phyloP scores from a whole-genome alignment of 306 rosid genomes.

The Inga leiocalycina region DNA sequence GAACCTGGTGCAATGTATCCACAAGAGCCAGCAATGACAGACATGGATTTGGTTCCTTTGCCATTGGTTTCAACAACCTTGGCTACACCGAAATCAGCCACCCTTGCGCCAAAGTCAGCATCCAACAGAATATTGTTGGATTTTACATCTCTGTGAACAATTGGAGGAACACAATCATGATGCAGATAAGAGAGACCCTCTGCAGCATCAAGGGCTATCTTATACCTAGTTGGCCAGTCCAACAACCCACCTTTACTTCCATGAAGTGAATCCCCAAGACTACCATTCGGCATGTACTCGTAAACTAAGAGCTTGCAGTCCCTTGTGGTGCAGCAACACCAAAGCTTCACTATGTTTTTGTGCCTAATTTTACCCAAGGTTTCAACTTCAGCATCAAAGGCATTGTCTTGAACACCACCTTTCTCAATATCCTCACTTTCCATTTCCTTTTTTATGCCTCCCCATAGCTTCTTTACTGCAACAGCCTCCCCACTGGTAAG shows the following conservation, averaged over 20 bases:
- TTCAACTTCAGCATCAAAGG: slow-evolving; percentile 86
- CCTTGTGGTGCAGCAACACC: slow-evolving; percentile 90
- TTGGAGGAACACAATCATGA: slow-evolving; percentile 93
- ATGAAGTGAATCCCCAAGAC: slow-evolving; percentile 89
- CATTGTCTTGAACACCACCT: slow-evolving; percentile 54
- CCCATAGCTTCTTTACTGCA: slow-evolving; percentile 89
- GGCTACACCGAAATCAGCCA: slow-evolving; percentile 94
- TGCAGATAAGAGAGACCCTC: slow-evolving; percentile 97
- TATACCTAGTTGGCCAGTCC: slow-evolving; percentile 90
- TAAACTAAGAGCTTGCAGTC: slow-evolving; percentile 88
- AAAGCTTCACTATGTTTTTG: slow-evolving; percentile 91
- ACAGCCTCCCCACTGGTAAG: slow-evolving; percentile 69
- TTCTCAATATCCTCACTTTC: slow-evolving; percentile 61
- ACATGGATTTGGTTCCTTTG: slow-evolving; percentile 78
- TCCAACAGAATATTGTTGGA: slow-evolving; percentile 90
- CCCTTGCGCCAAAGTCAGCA: slow-evolving; percentile 77
- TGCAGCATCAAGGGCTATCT: slow-evolving; percentile 86
- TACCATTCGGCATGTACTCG: slow-evolving; percentile 97
- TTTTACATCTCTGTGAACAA: slow-evolving; percentile 92
- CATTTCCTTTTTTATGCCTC: slow-evolving; percentile 40
- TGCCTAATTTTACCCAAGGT: slow-evolving; percentile 92
- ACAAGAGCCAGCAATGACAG: slow-evolving; percentile 88
- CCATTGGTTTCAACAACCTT: slow-evolving; percentile 65
- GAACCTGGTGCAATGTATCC: slow-evolving; percentile 98
- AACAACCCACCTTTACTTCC: slow-evolving; percentile 76